Percentiles rank a stretch among this genome's conserved stretches.
These are phyloP conservation scores for Arthrobotrys pseudoclavata DNA, from an alignment of 2,329 filamentous ascomycete genomes.

Conservation along the genomic window DNA sequence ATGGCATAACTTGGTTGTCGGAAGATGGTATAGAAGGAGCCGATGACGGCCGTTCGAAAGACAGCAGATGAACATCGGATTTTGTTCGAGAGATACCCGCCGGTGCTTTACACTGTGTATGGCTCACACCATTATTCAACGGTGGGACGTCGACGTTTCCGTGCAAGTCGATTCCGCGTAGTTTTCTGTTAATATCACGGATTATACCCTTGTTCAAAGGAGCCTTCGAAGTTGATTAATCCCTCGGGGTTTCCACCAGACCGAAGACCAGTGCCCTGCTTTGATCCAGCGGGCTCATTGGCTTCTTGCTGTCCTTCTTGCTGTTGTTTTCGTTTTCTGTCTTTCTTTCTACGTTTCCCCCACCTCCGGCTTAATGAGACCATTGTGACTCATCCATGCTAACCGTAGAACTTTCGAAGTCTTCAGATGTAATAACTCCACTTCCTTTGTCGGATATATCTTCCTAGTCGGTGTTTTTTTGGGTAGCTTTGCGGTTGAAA, in stretches of 20 bases:
- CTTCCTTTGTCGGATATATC: not conserved
- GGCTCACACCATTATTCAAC: not conserved
- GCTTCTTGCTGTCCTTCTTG: not conserved
- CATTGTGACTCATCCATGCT: slow-evolving; percentile 15
- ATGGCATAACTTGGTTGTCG: not conserved
- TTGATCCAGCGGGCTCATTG: not conserved
- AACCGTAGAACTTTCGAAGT: not conserved
- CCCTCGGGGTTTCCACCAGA: slow-evolving; percentile 32
- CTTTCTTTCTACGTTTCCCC: not conserved
- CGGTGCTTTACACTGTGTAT: not conserved
- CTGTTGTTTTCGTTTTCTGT: not conserved
- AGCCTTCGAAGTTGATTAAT: not conserved
- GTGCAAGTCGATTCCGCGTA: slow-evolving; percentile 40
- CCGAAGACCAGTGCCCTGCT: slow-evolving; percentile 1
- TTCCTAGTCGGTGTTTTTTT: slow-evolving; percentile 37
- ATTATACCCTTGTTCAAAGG: not conserved
- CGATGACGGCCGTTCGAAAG: not conserved
- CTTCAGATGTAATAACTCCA: not conserved
- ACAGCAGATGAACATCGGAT: slow-evolving; percentile 15
- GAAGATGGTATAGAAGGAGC: not conserved
- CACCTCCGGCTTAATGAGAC: slow-evolving; percentile 12
- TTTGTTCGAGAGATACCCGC: not conserved
- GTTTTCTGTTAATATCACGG: slow-evolving; percentile 38
- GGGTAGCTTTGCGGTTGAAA: slow-evolving; percentile 43
- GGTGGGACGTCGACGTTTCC: slow-evolving; percentile 22